Percentiles rank a stretch among this genome's conserved stretches.
phyloP scores from a whole-genome alignment of 805 yeast genomes.

The Pichia californica region DNA sequence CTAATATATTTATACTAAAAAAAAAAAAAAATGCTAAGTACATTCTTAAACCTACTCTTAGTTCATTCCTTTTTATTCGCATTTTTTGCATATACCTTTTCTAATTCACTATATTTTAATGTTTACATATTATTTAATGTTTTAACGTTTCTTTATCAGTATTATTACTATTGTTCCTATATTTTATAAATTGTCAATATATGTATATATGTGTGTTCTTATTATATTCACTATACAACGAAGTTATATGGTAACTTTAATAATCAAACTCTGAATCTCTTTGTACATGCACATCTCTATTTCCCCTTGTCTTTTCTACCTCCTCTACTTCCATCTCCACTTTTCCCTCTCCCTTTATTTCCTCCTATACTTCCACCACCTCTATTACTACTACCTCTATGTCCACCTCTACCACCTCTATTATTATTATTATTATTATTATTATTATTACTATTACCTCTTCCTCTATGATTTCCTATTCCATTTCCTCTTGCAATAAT shows the following conservation, averaged over 20 bases:
- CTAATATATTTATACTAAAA: too few species aligned
- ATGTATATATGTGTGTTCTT: neutral
- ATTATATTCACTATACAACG: too few species aligned
- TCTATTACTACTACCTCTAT: neutral
- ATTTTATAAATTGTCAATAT: neutral
- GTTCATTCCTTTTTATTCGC: neutral
- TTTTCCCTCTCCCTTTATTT: conserved; percentile 2
- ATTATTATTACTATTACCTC: neutral
- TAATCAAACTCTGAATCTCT: too few species aligned
- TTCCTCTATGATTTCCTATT: too few species aligned
- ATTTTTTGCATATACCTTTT: too few species aligned
- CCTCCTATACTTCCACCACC: neutral
- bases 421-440: neutral
- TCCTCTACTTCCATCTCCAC: neutral
- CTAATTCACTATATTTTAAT: too few species aligned
- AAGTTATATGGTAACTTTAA: too few species aligned
- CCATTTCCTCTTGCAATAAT: too few species aligned
- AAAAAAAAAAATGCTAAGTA: neutral
- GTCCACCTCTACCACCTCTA: neutral
- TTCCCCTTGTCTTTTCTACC: neutral
- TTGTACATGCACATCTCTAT: too few species aligned
- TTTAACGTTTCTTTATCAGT: neutral
- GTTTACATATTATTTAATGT: neutral
- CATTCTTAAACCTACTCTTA: neutral
- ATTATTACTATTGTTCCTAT: too few species aligned